These are phyloP conservation scores for Vaccinium darrowii DNA, from an alignment of 148 eudicot species.

Conservation along the genomic window DNA sequence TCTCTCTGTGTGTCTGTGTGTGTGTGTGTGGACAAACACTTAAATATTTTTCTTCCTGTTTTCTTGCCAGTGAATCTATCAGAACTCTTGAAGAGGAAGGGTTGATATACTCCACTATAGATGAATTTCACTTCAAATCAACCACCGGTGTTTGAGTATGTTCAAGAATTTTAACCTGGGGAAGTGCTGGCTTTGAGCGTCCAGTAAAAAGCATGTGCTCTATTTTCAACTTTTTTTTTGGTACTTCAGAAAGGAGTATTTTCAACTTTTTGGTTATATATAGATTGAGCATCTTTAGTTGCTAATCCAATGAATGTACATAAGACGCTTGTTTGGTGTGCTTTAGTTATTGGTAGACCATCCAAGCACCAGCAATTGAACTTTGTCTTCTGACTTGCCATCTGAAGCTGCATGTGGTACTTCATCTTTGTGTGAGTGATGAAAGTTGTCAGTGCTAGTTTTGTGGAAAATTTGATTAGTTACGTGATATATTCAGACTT, in stretches of 20 bases:
- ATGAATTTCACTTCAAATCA: slow-evolving; percentile 82
- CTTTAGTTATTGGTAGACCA: background rate
- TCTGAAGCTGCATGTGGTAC: slow-evolving; percentile 2
- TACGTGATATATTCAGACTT: background rate
- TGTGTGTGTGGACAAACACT: background rate
- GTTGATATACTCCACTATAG: slow-evolving; percentile 78
- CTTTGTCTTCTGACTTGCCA: background rate
- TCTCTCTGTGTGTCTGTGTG: background rate
- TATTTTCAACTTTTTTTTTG: background rate
- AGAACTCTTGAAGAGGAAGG: slow-evolving; percentile 84
- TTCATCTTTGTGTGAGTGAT: background rate
- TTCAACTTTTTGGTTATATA: background rate
- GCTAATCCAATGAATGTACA: slow-evolving; percentile 3
- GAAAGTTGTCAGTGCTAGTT: background rate
- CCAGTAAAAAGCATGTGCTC: background rate
- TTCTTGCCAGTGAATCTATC: slow-evolving; percentile 63
- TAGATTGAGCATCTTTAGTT: background rate
- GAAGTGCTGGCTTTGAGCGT: background rate
- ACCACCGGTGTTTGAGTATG: slow-evolving; percentile 39
- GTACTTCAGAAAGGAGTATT: background rate
- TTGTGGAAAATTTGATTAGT: background rate
- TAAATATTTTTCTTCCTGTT: slow-evolving; percentile 6
- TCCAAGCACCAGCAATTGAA: background rate
- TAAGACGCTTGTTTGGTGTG: background rate
- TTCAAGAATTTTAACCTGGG: background rate